Evolutionary conservation across 495 filamentous ascomycete genomes (phyloP), one percentile per base, ranked within the genome.

Genomic region (Collariella sp.): DNA sequence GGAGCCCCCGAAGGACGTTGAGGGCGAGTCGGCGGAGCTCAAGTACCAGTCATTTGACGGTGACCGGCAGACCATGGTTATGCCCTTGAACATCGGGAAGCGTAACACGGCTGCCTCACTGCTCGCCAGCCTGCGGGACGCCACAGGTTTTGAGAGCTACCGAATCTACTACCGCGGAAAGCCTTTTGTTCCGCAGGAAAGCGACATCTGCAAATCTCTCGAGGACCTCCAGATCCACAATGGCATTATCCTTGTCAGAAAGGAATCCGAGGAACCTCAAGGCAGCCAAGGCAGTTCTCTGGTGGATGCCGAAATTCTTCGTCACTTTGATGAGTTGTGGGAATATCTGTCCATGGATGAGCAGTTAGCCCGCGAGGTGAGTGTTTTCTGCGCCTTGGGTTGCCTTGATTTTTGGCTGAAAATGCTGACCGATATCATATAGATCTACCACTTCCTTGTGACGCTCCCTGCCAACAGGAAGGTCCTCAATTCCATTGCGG

Each of bases 241-340:
- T 18, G 84, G 84, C 15, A 67, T 89, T 31, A 70, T 89, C 2
- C 74, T 91, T 19, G 72, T 80, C 31, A 76, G 73, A 46, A 67
- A 67, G 22, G 75, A 76, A 34, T 59, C 65, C 13, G 70, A 73
- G 16, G 39, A 57, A 11, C 61, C 63, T 7, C 67, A 16, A 63
- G 62, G 29, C 56, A 68, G 67, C 29, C 66, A 68, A 19, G 73
- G 68, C 2, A 70, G 72, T n/a, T 75, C 76, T 12, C 70, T 70
- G 13, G 75, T 91, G 7, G 87, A 95, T 57, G 72, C 75, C 13
- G 87, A 91, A 56, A 83, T 97, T 19, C 69, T 95, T 51, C 80
- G 84, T 52, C 88, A 95, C 67, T 95, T 96, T 64, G 80, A 89
- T 50, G 83, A 91, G 51, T 70, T 98, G 9, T 95, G 91, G 74